These are phyloP conservation scores for Diaporthe capsici DNA, from an alignment of 2,329 filamentous ascomycete genomes.

Conservation along the genomic window DNA sequence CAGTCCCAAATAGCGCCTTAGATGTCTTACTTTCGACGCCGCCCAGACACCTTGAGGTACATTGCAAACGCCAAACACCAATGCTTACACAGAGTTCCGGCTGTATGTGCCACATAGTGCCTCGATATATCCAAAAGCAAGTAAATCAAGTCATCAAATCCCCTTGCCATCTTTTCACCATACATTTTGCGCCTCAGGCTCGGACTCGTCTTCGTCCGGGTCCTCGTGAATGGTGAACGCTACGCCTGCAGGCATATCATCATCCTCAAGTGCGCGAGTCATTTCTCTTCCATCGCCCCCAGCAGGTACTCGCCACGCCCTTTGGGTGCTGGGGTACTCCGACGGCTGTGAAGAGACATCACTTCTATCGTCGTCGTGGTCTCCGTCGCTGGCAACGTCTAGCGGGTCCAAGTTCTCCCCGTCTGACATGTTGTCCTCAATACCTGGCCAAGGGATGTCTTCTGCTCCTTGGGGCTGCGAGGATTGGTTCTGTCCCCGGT, in stretches of 20 bases:
- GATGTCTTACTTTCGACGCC: conserved; percentile 13
- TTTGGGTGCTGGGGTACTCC: conserved; percentile 69
- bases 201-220: conserved; percentile 17
- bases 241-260: conserved; percentile 22
- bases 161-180: conserved; percentile 4
- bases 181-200: conserved; percentile 5
- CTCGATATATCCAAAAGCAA: neutral
- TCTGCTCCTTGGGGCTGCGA: conserved; percentile 55
- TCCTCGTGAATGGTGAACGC: conserved; percentile 43
- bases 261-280: conserved; percentile 40
- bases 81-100: conserved; percentile 15
- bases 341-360: conserved; percentile 66
- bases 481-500: conserved; percentile 47
- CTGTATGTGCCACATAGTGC: neutral
- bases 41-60: neutral
- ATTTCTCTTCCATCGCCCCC: conserved; percentile 36
- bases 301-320: conserved; percentile 52
- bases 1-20: conserved; percentile 26
- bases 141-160: neutral
- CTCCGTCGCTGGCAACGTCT: conserved; percentile 41
- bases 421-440: conserved; percentile 65
- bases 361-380: conserved; percentile 53
- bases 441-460: conserved; percentile 70
- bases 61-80: conserved; percentile 24
- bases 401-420: conserved; percentile 66